phyloP scores from a whole-genome alignment of 1,139 yeast species.

The Taphrina communis region DNA sequence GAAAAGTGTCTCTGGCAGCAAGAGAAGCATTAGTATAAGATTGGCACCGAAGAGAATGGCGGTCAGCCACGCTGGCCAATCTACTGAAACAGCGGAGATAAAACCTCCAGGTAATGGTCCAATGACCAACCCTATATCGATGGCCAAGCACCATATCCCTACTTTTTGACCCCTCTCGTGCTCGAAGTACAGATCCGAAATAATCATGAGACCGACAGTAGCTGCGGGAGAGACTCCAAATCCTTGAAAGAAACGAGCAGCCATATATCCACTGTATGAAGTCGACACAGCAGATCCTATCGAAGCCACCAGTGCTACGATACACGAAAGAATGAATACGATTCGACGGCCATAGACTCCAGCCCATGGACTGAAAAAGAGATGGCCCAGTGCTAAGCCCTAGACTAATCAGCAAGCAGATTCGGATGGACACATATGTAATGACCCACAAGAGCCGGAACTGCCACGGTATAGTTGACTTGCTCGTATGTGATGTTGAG shows the following conservation, averaged over 20 bases:
- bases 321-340: slow-evolving; percentile 43
- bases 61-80: slow-evolving; percentile 43
- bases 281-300: slow-evolving; percentile 45
- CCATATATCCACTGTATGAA: slow-evolving; percentile 42
- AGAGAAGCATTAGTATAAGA: slow-evolving; percentile 24
- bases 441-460: slow-evolving; percentile 36
- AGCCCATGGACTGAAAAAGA: slow-evolving; percentile 41
- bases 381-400: slow-evolving; percentile 41
- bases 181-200: slow-evolving; percentile 46
- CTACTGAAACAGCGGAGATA: slow-evolving; percentile 38
- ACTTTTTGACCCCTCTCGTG: slow-evolving; percentile 46
- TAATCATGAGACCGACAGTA: slow-evolving; percentile 44
- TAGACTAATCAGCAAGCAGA: neutral
- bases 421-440: neutral
- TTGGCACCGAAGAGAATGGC: slow-evolving; percentile 41
- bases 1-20: slow-evolving; percentile 40
- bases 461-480: slow-evolving; percentile 42
- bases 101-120: slow-evolving; percentile 43
- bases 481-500: slow-evolving; percentile 39
- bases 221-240: slow-evolving; percentile 47
- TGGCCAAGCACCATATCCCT: slow-evolving; percentile 42
- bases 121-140: slow-evolving; percentile 42
- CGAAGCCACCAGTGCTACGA: slow-evolving; percentile 43
- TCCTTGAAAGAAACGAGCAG: slow-evolving; percentile 46
- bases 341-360: slow-evolving; percentile 45